Conservation (phyloP, 208 protist species). For the Eutreptiella sp. region DNA sequence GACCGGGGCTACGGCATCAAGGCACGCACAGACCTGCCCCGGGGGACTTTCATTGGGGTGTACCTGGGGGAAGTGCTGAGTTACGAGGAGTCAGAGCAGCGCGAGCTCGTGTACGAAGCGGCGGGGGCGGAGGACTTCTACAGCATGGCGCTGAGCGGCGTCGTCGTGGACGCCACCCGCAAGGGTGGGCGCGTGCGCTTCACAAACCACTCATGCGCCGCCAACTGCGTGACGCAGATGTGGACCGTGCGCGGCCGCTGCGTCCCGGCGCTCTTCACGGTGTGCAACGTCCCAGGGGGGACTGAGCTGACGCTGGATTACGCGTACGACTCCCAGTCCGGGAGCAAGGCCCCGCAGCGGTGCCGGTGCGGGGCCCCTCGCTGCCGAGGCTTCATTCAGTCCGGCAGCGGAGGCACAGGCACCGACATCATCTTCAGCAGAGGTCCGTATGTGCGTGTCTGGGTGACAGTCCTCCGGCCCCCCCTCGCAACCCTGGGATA, state of each 20-base stretch:
- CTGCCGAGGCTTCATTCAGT: slow-evolving; percentile 11
- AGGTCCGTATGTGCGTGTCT: no score
- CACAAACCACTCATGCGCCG: slow-evolving; percentile 31
- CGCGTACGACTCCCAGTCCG: not conserved
- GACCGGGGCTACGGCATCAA: no score
- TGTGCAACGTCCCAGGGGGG: slow-evolving; percentile 1
- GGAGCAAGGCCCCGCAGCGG: not conserved
- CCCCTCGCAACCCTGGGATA: no score
- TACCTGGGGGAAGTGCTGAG: no score
- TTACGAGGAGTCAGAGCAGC: no score
- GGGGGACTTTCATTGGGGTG: no score
- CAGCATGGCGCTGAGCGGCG: slow-evolving; percentile 2
- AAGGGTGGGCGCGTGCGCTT: slow-evolving; percentile 27
- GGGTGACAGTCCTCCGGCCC: no score
- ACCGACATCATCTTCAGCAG: no score
- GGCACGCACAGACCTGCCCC: no score
- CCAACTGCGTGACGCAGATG: slow-evolving; percentile 32
- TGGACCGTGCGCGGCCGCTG: slow-evolving; percentile 8
- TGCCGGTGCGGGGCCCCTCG: slow-evolving; percentile 10
- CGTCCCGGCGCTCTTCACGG: slow-evolving; percentile 4
- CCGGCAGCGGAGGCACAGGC: no score
- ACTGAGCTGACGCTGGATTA: slow-evolving; percentile 19
- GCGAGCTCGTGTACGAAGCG: no score
- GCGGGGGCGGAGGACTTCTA: no score
- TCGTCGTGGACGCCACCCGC: slow-evolving; percentile 21